These are phyloP conservation scores for Betula pendula DNA, from an alignment of 306 rosid species.

Conservation along the genomic window DNA sequence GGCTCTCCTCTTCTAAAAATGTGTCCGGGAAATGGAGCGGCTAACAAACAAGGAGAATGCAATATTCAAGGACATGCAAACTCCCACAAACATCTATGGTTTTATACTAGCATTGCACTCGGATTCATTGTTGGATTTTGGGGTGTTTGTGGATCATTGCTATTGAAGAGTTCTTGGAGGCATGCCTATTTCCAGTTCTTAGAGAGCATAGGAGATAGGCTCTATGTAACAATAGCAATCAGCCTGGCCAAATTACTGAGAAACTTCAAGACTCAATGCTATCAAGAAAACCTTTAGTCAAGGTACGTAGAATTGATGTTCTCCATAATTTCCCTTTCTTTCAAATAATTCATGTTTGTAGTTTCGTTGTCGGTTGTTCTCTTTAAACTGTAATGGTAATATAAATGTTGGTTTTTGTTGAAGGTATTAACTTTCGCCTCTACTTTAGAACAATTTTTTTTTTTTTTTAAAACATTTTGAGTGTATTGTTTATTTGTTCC, in stretches of 20 bases:
- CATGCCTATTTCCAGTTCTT: constrained; percentile 1
- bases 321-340: background rate
- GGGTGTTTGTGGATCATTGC: constrained; percentile 22
- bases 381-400: too few species aligned
- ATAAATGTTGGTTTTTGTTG: too few species aligned
- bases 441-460: too few species aligned
- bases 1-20: constrained; percentile 20
- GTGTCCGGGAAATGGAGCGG: constrained; percentile 13
- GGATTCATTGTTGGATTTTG: constrained; percentile 37
- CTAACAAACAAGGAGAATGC: background rate
- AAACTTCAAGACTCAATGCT: background rate
- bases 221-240: background rate
- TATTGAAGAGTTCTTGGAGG: constrained; percentile 29
- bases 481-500: too few species aligned
- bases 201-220: background rate
- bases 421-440: too few species aligned
- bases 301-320: background rate
- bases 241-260: background rate
- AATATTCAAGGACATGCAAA: constrained; percentile 1
- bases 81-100: background rate
- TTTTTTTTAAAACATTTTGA: too few species aligned
- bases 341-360: background rate
- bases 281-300: background rate
- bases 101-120: constrained; percentile 26
- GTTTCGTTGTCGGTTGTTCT: background rate